Base-by-base conservation (phyloP, 2,329 filamentous ascomycete genomes). In the Penicillium oxalicum region DNA sequence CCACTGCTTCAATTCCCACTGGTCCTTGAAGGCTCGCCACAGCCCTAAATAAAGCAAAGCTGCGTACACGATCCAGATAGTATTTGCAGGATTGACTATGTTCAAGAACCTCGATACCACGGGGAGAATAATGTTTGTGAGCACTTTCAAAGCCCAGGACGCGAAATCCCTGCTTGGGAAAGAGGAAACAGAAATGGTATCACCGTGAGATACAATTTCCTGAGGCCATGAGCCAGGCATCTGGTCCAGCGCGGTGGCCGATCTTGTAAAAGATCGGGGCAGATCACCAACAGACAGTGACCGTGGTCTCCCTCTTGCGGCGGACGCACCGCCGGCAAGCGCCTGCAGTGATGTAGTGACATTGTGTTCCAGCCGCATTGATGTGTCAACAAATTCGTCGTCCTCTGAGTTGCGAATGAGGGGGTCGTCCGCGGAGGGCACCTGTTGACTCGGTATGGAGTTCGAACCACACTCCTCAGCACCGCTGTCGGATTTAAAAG, bases 1-100 rank as follows among this genome's bases (percentile, higher is more conserved):
- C 47, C 47, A 49, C 11, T 24, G 25, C 11, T 42, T 26, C 39
- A 40, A 45, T 34, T 39, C 33, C 8, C n/a, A 5, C 26, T 49
- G 32, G 9, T 37, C 11, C 9, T 36, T 25, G 27, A 27, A 44
- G 25, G 6, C 12, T 25, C 35, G 42, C 42, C 42, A 44, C 25
- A 44, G 4, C 42, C 42, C 35, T 12, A 35, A 25, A 5, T n/a
- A 4, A 13, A 36, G 9, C 9, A 44, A 28, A 26, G 9, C 12
- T 11, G 42, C 24, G 24, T 44, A 44, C 3, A 36, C 33, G 8
- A 44, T 36, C 12, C 33, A 44, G 2, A 13, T 11, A 4, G 32
- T 29, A 18, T 44, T 25, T 9, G 24, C 25, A 32, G 32, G 33
- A 26, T 28, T 11, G 1, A 37, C 9, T 18, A 27, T 42, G 11